Conservation (phyloP, 805 yeast genomes). For the Priceomyces medius region DNA sequence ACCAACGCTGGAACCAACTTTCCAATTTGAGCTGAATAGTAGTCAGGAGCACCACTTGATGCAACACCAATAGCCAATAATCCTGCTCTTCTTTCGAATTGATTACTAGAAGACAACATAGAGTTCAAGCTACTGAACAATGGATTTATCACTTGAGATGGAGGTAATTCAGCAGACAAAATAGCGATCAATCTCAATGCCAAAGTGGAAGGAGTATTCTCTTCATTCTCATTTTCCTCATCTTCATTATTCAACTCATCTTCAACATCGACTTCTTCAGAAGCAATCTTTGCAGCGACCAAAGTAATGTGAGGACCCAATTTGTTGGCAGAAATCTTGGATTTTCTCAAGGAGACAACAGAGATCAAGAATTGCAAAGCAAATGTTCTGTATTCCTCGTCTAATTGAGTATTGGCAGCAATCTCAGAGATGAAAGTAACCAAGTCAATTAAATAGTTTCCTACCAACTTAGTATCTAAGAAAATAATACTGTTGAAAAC, state of each 20-base stretch:
- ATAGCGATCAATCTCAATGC: slow-evolving; percentile 79
- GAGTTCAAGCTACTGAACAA: slow-evolving; percentile 63
- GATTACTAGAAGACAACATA: slow-evolving; percentile 57
- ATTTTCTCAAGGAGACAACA: slow-evolving; percentile 74
- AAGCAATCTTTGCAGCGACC: slow-evolving; percentile 71
- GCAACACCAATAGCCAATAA: slow-evolving; percentile 78
- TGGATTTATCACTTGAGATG: slow-evolving; percentile 85
- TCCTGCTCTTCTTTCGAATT: slow-evolving; percentile 84
- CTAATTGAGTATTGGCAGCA: slow-evolving; percentile 61
- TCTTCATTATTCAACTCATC: slow-evolving; percentile 75
- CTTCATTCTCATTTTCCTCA: slow-evolving; percentile 93
- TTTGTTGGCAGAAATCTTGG: slow-evolving; percentile 74
- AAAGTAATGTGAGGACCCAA: slow-evolving; percentile 78
- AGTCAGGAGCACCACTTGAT: slow-evolving; percentile 94
- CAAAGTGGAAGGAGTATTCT: slow-evolving; percentile 71
- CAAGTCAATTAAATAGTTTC: slow-evolving; percentile 68
- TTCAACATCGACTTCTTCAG: slow-evolving; percentile 74
- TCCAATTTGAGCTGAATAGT: slow-evolving; percentile 68
- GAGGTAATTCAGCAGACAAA: slow-evolving; percentile 83
- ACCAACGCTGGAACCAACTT: slow-evolving; percentile 72
- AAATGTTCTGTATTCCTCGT: slow-evolving; percentile 78
- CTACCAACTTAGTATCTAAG: slow-evolving; percentile 74
- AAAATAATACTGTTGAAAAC: slow-evolving; percentile 77
- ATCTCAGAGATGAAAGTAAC: slow-evolving; percentile 74
- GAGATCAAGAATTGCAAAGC: slow-evolving; percentile 83